Base-by-base conservation (phyloP, 2,329 filamentous ascomycete species). In the Laburnicola sp. region DNA sequence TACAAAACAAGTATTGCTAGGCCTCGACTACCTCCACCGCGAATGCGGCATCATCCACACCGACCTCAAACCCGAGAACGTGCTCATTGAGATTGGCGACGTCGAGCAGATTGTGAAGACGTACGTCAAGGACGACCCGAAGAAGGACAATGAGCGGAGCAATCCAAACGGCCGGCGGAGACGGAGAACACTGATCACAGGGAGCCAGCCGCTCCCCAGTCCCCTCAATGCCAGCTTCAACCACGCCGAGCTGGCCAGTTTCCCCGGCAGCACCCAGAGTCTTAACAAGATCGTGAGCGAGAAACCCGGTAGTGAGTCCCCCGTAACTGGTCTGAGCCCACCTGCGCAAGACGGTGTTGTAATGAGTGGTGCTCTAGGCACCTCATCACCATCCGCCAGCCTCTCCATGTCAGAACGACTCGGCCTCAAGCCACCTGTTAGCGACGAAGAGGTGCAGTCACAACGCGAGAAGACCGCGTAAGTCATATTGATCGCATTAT, bases 21-120 rank as follows among this genome's bases (percentile, higher is more conserved):
- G 94, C 35, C 81, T 99, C 57, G 94, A 99, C 74, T 97, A 97
- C 72, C 82, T 99, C 34, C 94, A 99, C 74, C 86, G 94, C 65
- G 93, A 99, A 76, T 99, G 94, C 75, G 94, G 94, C 69, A 97
- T 99, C 76, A 97, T 99, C 68, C 94, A 99, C 75, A 97, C 94
- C 54, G 93, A 97, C 71, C 78, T 97, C 63, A 97, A 99, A 75
- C 94, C 94, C 41, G 94, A 99, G 73, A 99, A 99, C 69, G 94
- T 99, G 28, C 80, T 99, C 59, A 97, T 99, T 71, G 94, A 99
- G 76, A 97, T 99, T 68, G 94, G 94, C 60, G 94, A 99, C 65
- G 94, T 99, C 43, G 94, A 99, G 78, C 91, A 97, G 74, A 97
- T 97, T 57, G 94, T 99, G 51, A 93, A 96, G 76, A 91, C 89